Evolutionary conservation across 495 filamentous ascomycete species (phyloP).

Genomic region (Xylaria castorea): DNA sequence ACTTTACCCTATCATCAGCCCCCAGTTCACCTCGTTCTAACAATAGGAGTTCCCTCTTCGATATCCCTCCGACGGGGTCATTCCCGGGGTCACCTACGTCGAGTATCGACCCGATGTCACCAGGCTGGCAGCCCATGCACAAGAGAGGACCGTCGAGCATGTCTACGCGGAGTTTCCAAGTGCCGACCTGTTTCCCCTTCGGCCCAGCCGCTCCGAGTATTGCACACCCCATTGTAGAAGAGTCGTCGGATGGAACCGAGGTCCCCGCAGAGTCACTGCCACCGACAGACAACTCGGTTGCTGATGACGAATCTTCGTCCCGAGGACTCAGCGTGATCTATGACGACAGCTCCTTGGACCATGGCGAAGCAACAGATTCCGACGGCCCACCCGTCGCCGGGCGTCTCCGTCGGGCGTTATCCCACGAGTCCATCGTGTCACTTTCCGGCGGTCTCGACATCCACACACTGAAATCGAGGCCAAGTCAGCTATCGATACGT

Average conservation of each 20-base stretch:
- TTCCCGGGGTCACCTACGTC: slow-evolving; percentile 79
- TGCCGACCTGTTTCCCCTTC: slow-evolving; percentile 32
- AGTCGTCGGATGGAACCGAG: slow-evolving; percentile 35
- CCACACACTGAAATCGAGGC: slow-evolving; percentile 58
- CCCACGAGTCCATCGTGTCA: slow-evolving; percentile 63
- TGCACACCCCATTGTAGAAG: slow-evolving; percentile 38
- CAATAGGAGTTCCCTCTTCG: slow-evolving; percentile 78
- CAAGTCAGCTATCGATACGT: slow-evolving; percentile 57
- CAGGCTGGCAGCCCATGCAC: slow-evolving; percentile 57
- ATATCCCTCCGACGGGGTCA: slow-evolving; percentile 63
- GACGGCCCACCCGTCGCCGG: slow-evolving; percentile 17
- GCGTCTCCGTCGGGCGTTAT: slow-evolving; percentile 49
- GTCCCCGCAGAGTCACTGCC: slow-evolving; percentile 27
- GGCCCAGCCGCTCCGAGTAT: slow-evolving; percentile 28
- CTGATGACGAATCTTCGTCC: slow-evolving; percentile 32
- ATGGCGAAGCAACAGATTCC: slow-evolving; percentile 30
- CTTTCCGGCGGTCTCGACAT: slow-evolving; percentile 61
- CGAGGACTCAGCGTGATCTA: background rate
- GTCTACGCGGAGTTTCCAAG: slow-evolving; percentile 56
- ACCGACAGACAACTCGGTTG: slow-evolving; percentile 29
- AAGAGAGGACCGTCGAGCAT: slow-evolving; percentile 61
- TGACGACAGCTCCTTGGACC: slow-evolving; percentile 21
- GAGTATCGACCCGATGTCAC: slow-evolving; percentile 65
- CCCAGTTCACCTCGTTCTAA: slow-evolving; percentile 82
- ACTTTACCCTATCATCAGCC: slow-evolving; percentile 70